Evolutionary conservation across 805 yeast genomes (phyloP), one percentile per base, ranked within the genome.

Genomic region (Yamadazyma endophytica): DNA sequence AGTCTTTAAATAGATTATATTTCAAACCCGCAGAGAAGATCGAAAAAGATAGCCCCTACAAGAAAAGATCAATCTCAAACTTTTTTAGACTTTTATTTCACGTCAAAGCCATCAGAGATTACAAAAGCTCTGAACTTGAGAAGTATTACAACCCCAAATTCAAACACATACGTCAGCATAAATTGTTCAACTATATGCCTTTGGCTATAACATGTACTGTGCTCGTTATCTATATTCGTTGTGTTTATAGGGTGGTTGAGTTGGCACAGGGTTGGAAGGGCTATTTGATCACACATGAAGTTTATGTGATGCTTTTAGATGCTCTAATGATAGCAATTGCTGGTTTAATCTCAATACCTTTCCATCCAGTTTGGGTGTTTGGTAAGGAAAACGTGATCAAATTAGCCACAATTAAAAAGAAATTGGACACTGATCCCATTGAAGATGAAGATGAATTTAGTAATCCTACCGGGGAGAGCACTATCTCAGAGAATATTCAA

Each of bases 231-330:
- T 63, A 60, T 40, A 56, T 60, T 31, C 48, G 61, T 32, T 58
- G 64, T 37, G 42, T 61, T 14, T 64, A 64, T 40, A 51, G 70
- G 45, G 66, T 63, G 24, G 63, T 61, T 7, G 69, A 64, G 36
- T 51, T 64, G 36, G 47, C 60, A 11, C 51, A 61, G 35, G 69
- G 70, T 6, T 64, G 57, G 44, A 16, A 26, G 3, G 70, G 70
- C 4, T 60, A 55, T 37, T 50, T 64, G 32, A 51, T 60, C 21
- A 40, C 45, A 2, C 62, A 59, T 38, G 70, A 64, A 39, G 58
- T 51, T 4, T 63, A 38, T 39, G 29, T 64, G 21, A 56, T 62
- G 64, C 52, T 51, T 3, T 54, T 64, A 24, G 70, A 64, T 39
- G 66, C 69, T 0, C 27, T 48, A 3, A 55, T 64, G 66, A 49